phyloP scores from a whole-genome alignment of 305 asterid species.

The Fraxinus floribunda region DNA sequence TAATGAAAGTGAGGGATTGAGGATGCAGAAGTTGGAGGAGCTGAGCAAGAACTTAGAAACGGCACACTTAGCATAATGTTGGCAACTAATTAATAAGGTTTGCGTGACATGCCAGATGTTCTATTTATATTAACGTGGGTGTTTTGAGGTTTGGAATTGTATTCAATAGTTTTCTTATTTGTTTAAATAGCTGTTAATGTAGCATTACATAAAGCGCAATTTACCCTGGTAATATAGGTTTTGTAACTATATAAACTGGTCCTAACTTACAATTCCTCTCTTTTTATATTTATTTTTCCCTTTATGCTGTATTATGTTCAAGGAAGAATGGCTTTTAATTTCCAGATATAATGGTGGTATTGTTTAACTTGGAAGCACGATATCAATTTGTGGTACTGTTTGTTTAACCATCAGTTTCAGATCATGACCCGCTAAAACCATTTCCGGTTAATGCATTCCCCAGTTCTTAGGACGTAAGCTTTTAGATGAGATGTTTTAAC shows the following conservation, averaged over 20 bases:
- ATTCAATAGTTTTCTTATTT: slow-evolving; percentile 35
- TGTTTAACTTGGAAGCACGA: neutral
- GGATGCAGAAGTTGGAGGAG: slow-evolving; percentile 94
- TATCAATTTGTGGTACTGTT: neutral
- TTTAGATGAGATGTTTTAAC: neutral
- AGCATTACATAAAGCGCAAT: slow-evolving; percentile 43
- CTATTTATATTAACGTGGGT: too few relatives aligned
- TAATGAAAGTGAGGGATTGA: slow-evolving; percentile 36
- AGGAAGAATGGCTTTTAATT: neutral
- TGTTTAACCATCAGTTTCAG: neutral
- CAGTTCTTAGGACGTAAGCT: neutral
- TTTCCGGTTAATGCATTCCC: neutral
- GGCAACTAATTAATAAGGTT: slow-evolving; percentile 48
- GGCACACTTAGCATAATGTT: slow-evolving; percentile 39
- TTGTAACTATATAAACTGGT: slow-evolving; percentile 68
- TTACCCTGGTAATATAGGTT: slow-evolving; percentile 14
- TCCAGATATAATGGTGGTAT: neutral
- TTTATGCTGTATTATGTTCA: neutral
- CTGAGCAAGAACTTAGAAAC: slow-evolving; percentile 97
- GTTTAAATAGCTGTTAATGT: slow-evolving; percentile 48
- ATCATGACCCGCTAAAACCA: neutral
- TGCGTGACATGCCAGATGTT: neutral
- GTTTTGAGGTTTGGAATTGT: neutral
- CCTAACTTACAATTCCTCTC: slow-evolving; percentile 40
- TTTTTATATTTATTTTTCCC: neutral